phyloP scores from a whole-genome alignment of 2,329 filamentous ascomycete species.

The Rhinocladiella mackenziei region DNA sequence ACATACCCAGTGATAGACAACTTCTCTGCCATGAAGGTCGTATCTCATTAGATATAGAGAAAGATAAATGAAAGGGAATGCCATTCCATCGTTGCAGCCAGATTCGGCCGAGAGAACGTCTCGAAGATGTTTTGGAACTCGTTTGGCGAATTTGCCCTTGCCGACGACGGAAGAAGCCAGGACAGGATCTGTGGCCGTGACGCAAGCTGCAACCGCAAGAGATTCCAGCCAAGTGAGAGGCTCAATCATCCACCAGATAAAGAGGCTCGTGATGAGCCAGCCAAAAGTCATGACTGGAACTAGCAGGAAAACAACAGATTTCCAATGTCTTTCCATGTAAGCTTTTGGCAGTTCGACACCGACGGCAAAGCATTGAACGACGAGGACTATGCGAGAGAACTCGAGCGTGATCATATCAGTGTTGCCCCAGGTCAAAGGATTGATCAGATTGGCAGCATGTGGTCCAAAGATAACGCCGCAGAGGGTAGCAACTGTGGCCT shows the following conservation, averaged over 20 bases:
- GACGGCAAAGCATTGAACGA: conserved; percentile 70
- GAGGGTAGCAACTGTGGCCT: conserved; percentile 82
- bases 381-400: conserved; percentile 66
- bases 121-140: conserved; percentile 94
- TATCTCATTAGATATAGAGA: conserved; percentile 86
- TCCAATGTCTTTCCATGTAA: conserved; percentile 99
- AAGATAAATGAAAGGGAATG: conserved; percentile 95
- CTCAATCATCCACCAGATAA: conserved; percentile 87
- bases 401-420: conserved; percentile 65
- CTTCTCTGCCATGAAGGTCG: conserved; percentile 61
- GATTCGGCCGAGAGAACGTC: conserved; percentile 94
- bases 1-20: conserved; percentile 82
- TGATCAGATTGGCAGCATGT: conserved; percentile 61
- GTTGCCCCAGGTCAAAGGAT: conserved; percentile 60
- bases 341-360: conserved; percentile 64
- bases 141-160: conserved; percentile 97
- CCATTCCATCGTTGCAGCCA: conserved; percentile 99
- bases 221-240: conserved; percentile 84
- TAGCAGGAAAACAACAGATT: conserved; percentile 79
- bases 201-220: conserved; percentile 81
- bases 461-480: conserved; percentile 69
- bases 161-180: conserved; percentile 95
- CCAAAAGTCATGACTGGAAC: conserved; percentile 97
- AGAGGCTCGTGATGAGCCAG: conserved; percentile 75
- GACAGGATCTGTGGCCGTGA: conserved; percentile 95